Evolutionary conservation across 441 rosid genomes (phyloP), one percentile per base, ranked within the genome.

Genomic region (Erodium trifolium): DNA sequence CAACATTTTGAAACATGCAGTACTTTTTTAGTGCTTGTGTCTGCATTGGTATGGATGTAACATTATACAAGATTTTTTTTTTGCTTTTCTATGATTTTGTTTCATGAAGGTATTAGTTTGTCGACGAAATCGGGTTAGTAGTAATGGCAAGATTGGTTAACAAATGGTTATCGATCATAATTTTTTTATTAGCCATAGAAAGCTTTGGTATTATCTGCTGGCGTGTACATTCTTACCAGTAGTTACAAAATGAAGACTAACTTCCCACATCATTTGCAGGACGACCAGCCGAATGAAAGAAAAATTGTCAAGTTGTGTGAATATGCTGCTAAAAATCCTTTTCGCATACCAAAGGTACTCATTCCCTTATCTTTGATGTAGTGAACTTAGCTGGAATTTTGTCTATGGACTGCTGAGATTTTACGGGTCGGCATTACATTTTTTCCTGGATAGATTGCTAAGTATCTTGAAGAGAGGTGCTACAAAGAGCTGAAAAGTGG

Each of bases 381-480:
- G 18, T 47, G 1, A 39, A 49, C 31, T 39, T 23, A 27, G 71
- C 31, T 65, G 68, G 64, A 68, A 59, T 63, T 16, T 71, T 19
- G 39, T 34, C 19, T 16, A 8, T 59, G 29, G 13, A 9, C 31
- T 68, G 10, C 18, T 65, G 29, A 71, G 12, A 41, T 14, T 60
- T 70, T 70, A 66, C 65, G 69, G 67, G 34, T 31, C 34, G 34
- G 4, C 66, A 23, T 31, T 16, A 29, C 14, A 73, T 3, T 72
- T 64, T 69, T 55, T 51, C 71, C 68, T 69, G 67, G 23, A 65
- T 77, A 94, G 99, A 94, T 94, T 78, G 96, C 88, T 35, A 85
- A 87, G 66, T 87, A 82, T 81, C 98, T 94, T 23, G 99, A 94
- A 82, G 99, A 94, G 76, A 83, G 97, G 79, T 92, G 93, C 82